A percentile compares a stretch with the other conserved stretches of the same genome.
Evolutionary conservation across 495 filamentous ascomycete species (phyloP).

Genomic region (Talaromyces thailandensis): DNA sequence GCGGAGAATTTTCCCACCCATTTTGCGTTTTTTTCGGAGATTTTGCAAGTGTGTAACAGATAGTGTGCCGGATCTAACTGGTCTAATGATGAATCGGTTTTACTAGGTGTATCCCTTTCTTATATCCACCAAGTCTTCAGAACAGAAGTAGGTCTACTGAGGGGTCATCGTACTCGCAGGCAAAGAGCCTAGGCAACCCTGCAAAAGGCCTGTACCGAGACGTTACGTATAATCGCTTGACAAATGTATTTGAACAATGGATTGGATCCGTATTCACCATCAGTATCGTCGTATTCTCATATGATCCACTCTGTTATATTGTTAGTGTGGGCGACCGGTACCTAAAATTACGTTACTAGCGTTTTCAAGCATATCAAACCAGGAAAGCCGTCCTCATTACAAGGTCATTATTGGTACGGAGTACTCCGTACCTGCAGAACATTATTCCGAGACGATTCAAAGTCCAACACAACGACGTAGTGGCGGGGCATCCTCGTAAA

Average conservation of each 20-base stretch:
- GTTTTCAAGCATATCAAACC: background rate
- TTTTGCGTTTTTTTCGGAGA: background rate
- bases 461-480: background rate
- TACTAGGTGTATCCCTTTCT: background rate
- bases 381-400: background rate
- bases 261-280: background rate
- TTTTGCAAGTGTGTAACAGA: background rate
- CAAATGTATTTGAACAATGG: background rate
- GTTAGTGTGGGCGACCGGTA: background rate
- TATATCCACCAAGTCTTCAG: background rate
- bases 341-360: background rate
- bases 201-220: background rate
- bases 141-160: background rate
- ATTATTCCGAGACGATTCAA: background rate
- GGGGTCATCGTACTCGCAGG: background rate
- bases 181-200: background rate
- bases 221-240: background rate
- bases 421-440: background rate
- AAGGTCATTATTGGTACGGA: background rate
- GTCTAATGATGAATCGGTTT: background rate
- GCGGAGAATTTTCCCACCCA: background rate
- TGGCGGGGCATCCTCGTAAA: background rate
- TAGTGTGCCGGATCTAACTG: background rate
- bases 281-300: background rate
- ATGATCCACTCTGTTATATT: background rate